Evolutionary conservation across 805 yeast genomes (phyloP).

Genomic region (Wickerhamiella alocasiicola): DNA sequence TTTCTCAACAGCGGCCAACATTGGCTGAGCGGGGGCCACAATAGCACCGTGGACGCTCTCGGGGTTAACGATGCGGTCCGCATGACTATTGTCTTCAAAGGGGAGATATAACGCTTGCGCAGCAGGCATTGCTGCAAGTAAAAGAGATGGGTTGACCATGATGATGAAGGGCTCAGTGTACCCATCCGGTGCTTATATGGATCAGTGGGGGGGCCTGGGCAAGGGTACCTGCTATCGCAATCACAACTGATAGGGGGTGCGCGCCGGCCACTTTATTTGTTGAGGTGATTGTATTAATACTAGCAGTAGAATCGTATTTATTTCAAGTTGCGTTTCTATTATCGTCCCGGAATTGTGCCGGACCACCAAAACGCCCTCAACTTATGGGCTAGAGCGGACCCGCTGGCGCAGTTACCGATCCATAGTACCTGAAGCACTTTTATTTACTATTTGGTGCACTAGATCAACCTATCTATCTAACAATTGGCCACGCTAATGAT

Average conservation of each 20-base stretch:
- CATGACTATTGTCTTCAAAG: constrained; percentile 13
- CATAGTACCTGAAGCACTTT: too few species aligned
- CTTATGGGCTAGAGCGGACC: too few species aligned
- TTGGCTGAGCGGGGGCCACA: constrained; percentile 7
- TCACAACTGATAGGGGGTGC: background rate
- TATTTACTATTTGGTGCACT: too few species aligned
- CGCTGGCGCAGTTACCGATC: too few species aligned
- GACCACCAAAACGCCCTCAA: too few species aligned
- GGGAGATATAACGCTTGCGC: constrained; percentile 22
- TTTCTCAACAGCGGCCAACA: constrained; percentile 7
- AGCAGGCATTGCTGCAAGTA: constrained; percentile 17
- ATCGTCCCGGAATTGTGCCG: too few species aligned
- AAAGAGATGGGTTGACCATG: constrained; percentile 21
- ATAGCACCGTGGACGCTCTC: constrained; percentile 6
- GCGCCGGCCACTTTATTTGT: too few species aligned
- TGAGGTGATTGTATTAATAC: too few species aligned
- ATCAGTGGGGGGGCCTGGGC: background rate
- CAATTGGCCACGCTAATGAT: too few species aligned
- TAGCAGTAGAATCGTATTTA: too few species aligned
- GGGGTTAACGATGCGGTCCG: constrained; percentile 2
- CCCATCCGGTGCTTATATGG: background rate
- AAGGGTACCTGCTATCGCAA: constrained; percentile 10
- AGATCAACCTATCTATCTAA: too few species aligned
- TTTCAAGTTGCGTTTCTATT: too few species aligned
- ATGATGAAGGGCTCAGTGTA: constrained; percentile 8